Percentiles rank a stretch among this genome's conserved stretches.
These are phyloP conservation scores for Pseudocercospora eumusae DNA, from an alignment of 2,329 filamentous ascomycete genomes.

Conservation along the genomic window DNA sequence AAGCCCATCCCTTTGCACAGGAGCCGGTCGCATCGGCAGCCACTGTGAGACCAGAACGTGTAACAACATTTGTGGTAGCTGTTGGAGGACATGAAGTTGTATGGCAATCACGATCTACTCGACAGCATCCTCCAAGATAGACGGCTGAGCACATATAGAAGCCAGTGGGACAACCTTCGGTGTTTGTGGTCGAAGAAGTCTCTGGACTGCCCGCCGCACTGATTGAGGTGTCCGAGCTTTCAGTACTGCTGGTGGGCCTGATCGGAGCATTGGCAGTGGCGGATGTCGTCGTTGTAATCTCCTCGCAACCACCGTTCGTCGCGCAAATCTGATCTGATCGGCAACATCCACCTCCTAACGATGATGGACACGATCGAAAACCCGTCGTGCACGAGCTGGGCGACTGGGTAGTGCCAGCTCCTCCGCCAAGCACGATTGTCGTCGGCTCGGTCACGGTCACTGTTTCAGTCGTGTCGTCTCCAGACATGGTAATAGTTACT, in stretches of 20 bases:
- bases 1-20: constrained; percentile 80
- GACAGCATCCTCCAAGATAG: constrained; percentile 82
- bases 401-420: constrained; percentile 21
- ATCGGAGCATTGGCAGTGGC: constrained; percentile 45
- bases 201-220: constrained; percentile 21
- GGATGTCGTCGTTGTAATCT: constrained; percentile 37
- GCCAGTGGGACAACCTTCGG: constrained; percentile 71
- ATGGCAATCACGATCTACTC: constrained; percentile 80
- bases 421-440: constrained; percentile 35
- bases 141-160: constrained; percentile 89
- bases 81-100: constrained; percentile 73
- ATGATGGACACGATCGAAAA: constrained; percentile 50
- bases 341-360: constrained; percentile 54
- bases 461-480: constrained; percentile 34
- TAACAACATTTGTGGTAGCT: constrained; percentile 64
- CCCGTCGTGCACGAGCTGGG: constrained; percentile 46
- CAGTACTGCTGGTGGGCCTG: constrained; percentile 43
- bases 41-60: constrained; percentile 67
- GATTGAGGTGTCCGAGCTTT: constrained; percentile 24
- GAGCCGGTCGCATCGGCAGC: constrained; percentile 47
- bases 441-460: constrained; percentile 33
- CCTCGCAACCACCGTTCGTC: constrained; percentile 42
- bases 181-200: constrained; percentile 40
- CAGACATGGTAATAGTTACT: constrained; percentile 33
- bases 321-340: constrained; percentile 49